Base-by-base conservation (phyloP, 1,139 yeast species). In the Kodamaea suecica region DNA sequence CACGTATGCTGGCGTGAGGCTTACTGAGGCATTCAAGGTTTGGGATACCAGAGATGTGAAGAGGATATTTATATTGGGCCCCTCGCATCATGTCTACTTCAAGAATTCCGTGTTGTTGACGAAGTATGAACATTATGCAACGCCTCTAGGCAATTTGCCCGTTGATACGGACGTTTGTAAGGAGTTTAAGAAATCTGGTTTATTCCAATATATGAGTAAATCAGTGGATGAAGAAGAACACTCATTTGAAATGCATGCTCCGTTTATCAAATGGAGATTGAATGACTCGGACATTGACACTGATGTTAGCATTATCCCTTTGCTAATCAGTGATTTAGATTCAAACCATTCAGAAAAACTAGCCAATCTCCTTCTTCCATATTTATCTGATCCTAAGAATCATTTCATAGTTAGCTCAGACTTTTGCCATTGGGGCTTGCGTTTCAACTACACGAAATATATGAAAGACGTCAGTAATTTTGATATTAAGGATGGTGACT, bases 401-500 rank as follows among this genome's bases (percentile, higher is more conserved):
- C 80, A 87, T 1, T 84, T 92, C 58, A 77, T 86, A 17, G 70
- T 92, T 4, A 84, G 95, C 50, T 78, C 95, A 1, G 99, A 92
- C 61, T 94, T 92, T 52, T 90, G 97, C 54, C 98, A 92, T 53
- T 92, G 98, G 98, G 97, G 97, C 1, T 51, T 72, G 4, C 63
- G 95, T 30, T 87, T 88, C 52, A 81, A 79, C 9, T 88, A 82
- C 53, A 80, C 82, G 2, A 68, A 72, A 24, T 84, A 84, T 50
- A 66, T 78, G 38, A 64, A 42, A 7, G 24, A 16, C 15, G 16
- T 21, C 8, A 7, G 23, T 12, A 17, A 29, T 15, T 28, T 13
- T 7, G 25, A 16, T 8, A 20, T 29, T 17, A 17, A 11, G 8
- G 23, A 23, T 9, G 29, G 21, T 7, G 39, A 48, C 24, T 43